Evolutionary conservation across 148 eudicot genomes (phyloP), one percentile per base, ranked within the genome.

Genomic region (Heliosperma pusillum): DNA sequence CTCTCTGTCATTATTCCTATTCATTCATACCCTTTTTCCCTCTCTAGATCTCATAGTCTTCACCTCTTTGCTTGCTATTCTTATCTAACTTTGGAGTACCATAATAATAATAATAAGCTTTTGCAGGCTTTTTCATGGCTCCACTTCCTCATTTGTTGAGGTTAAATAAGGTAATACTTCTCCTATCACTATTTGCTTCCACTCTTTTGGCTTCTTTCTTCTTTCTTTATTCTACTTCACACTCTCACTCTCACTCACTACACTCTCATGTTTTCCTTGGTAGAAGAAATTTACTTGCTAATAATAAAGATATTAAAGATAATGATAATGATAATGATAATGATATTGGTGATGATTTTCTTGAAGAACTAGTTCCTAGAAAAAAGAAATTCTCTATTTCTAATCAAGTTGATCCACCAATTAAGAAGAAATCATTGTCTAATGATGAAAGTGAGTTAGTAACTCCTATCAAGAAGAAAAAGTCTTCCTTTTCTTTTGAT

Each of bases 111-210:
- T 69, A 22, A 11, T 12, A n/a, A 63, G 29, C 13, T 45, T 69
- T 45, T 45, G 44, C 27, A 20, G 53, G 45, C 53, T 44, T 42
- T 67, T 67, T 21, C 73, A 62, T 87, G 89, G 85, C 88, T 85
- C 86, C 88, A 84, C 86, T 84, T 16, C 67, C 78, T 71, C 71
- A 77, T 64, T 71, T 76, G 71, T 78, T 74, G 52, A 70, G 67
- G 17, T 58, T 66, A 70, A 87, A n/a, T 68, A 86, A 80, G 76
- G 63, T 84, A n/a, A n/a, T n/a, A 69, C 78, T 87, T 22, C 27
- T 83, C 15, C 73, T 75, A 12, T 76, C n/a, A 42, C 68, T 81
- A 0, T 50, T 83, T 64, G 24, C 72, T 24, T 71, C 74, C 19
- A 9, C 70, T 52, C 76, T 84, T 65, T 76, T 80, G 59, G 72